These are phyloP conservation scores for Botryotinia narcissicola DNA, from an alignment of 2,329 filamentous ascomycete genomes.

Conservation along the genomic window DNA sequence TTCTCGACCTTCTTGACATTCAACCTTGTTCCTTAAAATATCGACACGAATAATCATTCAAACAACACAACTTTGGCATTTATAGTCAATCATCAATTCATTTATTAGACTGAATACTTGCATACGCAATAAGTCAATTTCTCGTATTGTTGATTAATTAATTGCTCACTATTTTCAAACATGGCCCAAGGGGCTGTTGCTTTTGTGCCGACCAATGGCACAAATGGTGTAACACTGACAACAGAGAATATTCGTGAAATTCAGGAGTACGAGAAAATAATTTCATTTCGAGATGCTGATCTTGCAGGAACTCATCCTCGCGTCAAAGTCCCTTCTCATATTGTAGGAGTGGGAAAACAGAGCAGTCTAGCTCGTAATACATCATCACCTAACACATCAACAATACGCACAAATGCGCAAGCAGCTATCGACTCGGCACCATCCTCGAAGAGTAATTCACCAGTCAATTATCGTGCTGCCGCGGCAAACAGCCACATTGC, in stretches of 20 bases:
- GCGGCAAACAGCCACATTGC: slow-evolving; percentile 35
- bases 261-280: slow-evolving; percentile 73
- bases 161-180: slow-evolving; percentile 25
- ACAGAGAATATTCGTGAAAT: slow-evolving; percentile 56
- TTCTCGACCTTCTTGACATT: slow-evolving; percentile 3
- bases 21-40: neutral
- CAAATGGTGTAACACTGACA: slow-evolving; percentile 39
- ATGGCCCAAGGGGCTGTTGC: slow-evolving; percentile 42
- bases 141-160: slow-evolving; percentile 25
- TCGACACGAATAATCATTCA: slow-evolving; percentile 6
- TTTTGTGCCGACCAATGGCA: slow-evolving; percentile 33
- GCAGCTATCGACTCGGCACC: slow-evolving; percentile 30
- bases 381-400: slow-evolving; percentile 30
- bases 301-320: slow-evolving; percentile 71
- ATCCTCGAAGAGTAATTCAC: slow-evolving; percentile 29
- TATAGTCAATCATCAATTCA: slow-evolving; percentile 3
- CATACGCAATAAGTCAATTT: slow-evolving; percentile 11
- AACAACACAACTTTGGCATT: slow-evolving; percentile 10
- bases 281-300: slow-evolving; percentile 77
- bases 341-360: slow-evolving; percentile 38
- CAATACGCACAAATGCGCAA: slow-evolving; percentile 28
- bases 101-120: slow-evolving; percentile 8
- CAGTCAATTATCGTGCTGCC: slow-evolving; percentile 35
- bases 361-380: slow-evolving; percentile 27
- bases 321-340: slow-evolving; percentile 53